Percentiles rank a stretch among this genome's conserved stretches.
Conservation (phyloP, 2,329 filamentous ascomycete species). For the Akanthomyces uredinophilus region DNA sequence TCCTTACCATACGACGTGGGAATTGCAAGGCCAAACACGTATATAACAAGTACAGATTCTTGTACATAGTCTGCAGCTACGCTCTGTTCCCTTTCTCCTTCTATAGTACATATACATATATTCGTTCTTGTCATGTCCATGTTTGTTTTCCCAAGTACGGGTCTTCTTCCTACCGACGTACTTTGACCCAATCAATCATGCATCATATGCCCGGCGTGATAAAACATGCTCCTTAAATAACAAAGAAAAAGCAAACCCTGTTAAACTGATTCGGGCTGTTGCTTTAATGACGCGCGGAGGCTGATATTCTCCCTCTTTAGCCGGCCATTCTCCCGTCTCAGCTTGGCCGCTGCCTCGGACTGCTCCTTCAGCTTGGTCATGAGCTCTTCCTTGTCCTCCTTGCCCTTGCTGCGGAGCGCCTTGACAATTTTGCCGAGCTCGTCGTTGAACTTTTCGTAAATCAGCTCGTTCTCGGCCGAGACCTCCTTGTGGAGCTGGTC, state of each 20-base stretch:
- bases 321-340: slow-evolving; percentile 81
- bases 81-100: neutral
- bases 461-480: slow-evolving; percentile 83
- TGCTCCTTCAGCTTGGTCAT: slow-evolving; percentile 65
- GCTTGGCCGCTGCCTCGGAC: slow-evolving; percentile 68
- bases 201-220: slow-evolving; percentile 12
- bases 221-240: slow-evolving; percentile 15
- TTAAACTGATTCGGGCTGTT: slow-evolving; percentile 32
- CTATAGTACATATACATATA: slow-evolving; percentile 11
- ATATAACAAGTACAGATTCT: neutral
- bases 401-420: slow-evolving; percentile 65
- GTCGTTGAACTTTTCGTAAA: slow-evolving; percentile 90
- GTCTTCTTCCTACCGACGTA: no score
- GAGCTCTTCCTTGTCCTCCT: slow-evolving; percentile 75
- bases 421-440: slow-evolving; percentile 79
- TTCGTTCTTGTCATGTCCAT: neutral
- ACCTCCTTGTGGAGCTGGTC: slow-evolving; percentile 86
- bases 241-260: neutral
- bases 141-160: neutral
- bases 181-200: slow-evolving; percentile 5
- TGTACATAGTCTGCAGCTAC: neutral
- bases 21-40: neutral
- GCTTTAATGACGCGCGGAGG: slow-evolving; percentile 50
- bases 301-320: slow-evolving; percentile 79
- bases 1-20: no score